phyloP scores from a whole-genome alignment of 2,329 filamentous ascomycete species.

The Aspergillaceae sp. region DNA sequence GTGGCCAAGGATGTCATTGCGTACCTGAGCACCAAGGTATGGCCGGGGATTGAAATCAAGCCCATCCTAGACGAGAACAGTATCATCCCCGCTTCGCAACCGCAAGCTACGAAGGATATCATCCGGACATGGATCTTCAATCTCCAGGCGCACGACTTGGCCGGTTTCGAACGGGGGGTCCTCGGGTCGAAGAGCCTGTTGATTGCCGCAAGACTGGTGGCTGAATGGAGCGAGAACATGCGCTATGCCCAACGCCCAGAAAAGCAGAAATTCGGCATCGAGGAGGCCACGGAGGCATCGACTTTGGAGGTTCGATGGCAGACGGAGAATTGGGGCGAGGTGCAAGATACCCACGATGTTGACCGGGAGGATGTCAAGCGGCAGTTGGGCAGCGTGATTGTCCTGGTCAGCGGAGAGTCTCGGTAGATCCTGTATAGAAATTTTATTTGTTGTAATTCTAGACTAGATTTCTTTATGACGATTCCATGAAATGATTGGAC shows the following conservation, averaged over 20 bases:
- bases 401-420: constrained; percentile 61
- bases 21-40: constrained; percentile 63
- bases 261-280: constrained; percentile 58
- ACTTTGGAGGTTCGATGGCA: constrained; percentile 87
- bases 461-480: neutral
- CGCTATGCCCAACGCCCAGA: constrained; percentile 39
- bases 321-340: constrained; percentile 85
- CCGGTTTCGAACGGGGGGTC: constrained; percentile 73
- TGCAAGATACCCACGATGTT: constrained; percentile 97
- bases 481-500: too few relatives aligned
- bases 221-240: constrained; percentile 79
- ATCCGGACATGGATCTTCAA: constrained; percentile 68
- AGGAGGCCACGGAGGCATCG: constrained; percentile 68
- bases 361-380: constrained; percentile 80
- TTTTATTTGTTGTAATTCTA: neutral
- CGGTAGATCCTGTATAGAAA: constrained; percentile 9
- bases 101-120: constrained; percentile 63
- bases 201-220: constrained; percentile 64
- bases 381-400: constrained; percentile 77
- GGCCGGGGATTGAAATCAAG: constrained; percentile 71
- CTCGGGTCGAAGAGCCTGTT: constrained; percentile 82
- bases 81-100: constrained; percentile 68
- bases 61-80: constrained; percentile 72
- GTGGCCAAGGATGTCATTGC: constrained; percentile 62
- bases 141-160: constrained; percentile 70